Evolutionary conservation across 768 basidiomycete genomes (phyloP), one percentile per base, ranked within the genome.

Genomic region (Kwoniella dejecticola): DNA sequence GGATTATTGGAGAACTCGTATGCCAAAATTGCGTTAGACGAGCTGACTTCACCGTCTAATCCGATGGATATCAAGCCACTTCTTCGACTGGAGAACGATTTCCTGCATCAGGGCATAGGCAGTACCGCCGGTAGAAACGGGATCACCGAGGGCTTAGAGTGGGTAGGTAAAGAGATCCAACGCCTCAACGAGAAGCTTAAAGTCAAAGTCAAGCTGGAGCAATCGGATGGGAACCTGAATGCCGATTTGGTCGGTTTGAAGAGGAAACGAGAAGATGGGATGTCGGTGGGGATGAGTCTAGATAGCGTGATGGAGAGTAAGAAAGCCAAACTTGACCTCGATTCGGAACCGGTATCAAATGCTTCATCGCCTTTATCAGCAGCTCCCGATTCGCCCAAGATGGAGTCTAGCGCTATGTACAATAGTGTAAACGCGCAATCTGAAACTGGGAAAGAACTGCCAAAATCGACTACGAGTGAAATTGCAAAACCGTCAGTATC

Each of bases 21-120:
- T 36, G 52, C 62, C 4, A 59, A 67, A 11, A 33, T 49, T 8
- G 63, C 60, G 1, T 38, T 72, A 10, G 44, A 47, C 40, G 41
- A 69, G 19, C 21, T 68, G 23, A 58, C 66, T 2, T 44, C 46
- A 2, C 60, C 65, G 1, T 19, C 52, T 3, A 66, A 68, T 36
- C 64, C 70, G 0, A 48, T 75, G 15, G 71, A 75, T 44, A 72
- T 75, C 48, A 52, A 55, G 21, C 60, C 69, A 12, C 45, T 75
- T 15, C 57, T 75, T 11, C 31, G 40, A 13, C 42, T 42, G 6
- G 66, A 67, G 11, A 53, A 38, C 24, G 74, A 75, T 40, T 75
- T 75, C 55, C 26, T 52, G 4, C 56, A 66, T 57, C 48, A 29
- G 10, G 69, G 71, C 6, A 41, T 66, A 1, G 67, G 69, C 19